Base-by-base conservation (phyloP, 768 basidiomycete genomes). In the Kwoniella sp. region DNA sequence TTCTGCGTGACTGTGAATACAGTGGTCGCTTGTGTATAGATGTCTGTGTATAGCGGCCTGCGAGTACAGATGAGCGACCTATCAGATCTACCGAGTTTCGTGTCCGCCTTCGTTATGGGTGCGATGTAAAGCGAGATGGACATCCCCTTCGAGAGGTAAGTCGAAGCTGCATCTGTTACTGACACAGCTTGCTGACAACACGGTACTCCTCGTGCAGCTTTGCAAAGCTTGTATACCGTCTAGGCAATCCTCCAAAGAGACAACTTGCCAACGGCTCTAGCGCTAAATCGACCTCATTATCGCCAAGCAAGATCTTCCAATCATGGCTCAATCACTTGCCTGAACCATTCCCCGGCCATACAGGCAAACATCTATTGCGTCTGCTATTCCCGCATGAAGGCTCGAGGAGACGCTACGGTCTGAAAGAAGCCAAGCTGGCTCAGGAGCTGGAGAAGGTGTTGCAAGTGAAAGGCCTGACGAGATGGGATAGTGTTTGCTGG, bases 321-420 rank as follows among this genome's bases (percentile, higher is more conserved):
- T 71, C 68, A 58, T 80, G 74, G 71, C 61, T 80, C 12, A 63
- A 70, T 52, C 64, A 74, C 50, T 66, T 72, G 5, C 47, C 68
- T 0, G 20, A 61, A 22, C 85, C 86, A 15, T 78, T 89, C 23
- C 85, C 86, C 0, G 74, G 76, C 0, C 84, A 85, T 3, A 87
- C 86, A 0, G 86, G 87, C 9, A 82, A 84, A 15, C 84, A 85
- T 4, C 80, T 91, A 30, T 88, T 94, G 72, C 86, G 87, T 7
- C 79, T 93, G 4, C 82, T 95, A n/a, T 94, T 93, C 74, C 92
- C 93, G 0, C 88, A 93, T 66, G 87, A 91, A 62, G 91, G 93
- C 65, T 72, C 82, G 0, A 79, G 85, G 17, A 84, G 93, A 25
- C 86, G 87, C 77, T 94, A 89, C 71, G 86, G 87, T 34, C 82